These are phyloP conservation scores for Fusarium tjaetaba DNA, from an alignment of 2,329 filamentous ascomycete species.

Conservation along the genomic window DNA sequence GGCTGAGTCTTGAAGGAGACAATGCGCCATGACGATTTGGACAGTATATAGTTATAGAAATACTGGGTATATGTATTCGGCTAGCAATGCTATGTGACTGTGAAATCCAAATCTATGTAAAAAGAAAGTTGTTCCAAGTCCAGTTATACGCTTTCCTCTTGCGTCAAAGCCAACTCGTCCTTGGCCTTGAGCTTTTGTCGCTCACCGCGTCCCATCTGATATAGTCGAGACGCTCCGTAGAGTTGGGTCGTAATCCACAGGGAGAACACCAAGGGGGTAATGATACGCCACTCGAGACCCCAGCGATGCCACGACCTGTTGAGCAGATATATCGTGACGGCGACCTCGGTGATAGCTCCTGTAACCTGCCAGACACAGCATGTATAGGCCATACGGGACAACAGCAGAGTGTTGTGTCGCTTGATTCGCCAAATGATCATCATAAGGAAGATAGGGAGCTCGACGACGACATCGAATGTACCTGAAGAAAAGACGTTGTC, in stretches of 20 bases:
- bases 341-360: neutral
- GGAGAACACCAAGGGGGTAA: neutral
- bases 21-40: neutral
- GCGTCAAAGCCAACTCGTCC: neutral
- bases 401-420: neutral
- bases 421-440: conserved; percentile 17
- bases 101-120: neutral
- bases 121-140: neutral
- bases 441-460: conserved; percentile 4
- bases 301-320: neutral
- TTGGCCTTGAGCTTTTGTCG: neutral
- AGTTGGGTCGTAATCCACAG: conserved; percentile 13
- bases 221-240: conserved; percentile 8
- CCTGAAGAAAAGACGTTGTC: neutral
- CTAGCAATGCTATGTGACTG: neutral
- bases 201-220: conserved; percentile 5
- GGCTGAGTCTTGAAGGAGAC: accelerated
- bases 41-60: neutral
- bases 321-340: conserved; percentile 12
- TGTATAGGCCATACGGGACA: neutral
- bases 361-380: conserved; percentile 1
- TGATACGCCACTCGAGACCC: neutral
- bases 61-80: neutral
- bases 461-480: conserved; percentile 9
- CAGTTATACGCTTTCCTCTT: neutral